These are phyloP conservation scores for Botrytis sinoallii DNA, from an alignment of 2,329 filamentous ascomycete species.

Conservation along the genomic window DNA sequence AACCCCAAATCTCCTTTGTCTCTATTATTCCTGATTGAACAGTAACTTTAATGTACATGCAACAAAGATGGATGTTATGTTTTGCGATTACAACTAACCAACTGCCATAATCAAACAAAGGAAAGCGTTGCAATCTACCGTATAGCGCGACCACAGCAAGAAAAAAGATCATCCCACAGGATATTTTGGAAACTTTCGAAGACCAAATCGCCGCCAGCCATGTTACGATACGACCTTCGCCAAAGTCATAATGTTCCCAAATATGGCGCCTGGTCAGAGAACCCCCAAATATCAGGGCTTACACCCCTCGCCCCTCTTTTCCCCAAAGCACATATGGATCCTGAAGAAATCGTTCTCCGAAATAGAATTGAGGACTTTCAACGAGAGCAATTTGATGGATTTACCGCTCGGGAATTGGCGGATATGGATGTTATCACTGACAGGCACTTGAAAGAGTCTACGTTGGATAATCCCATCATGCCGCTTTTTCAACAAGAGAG, in stretches of 20 bases:
- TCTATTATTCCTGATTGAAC: background rate
- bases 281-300: background rate
- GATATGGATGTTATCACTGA: constrained; percentile 26
- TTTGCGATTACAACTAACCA: background rate
- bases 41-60: background rate
- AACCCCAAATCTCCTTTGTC: background rate
- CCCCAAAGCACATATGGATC: background rate
- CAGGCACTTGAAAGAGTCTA: constrained; percentile 16
- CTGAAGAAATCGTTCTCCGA: background rate
- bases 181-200: background rate
- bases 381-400: constrained; percentile 15
- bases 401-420: constrained; percentile 24
- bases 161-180: background rate
- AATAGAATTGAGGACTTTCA: constrained; percentile 15
- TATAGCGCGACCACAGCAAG: background rate
- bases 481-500: constrained; percentile 18
- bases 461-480: constrained; percentile 21
- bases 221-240: background rate
- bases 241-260: background rate
- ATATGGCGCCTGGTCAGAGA: background rate
- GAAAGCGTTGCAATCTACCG: no score
- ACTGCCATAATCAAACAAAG: background rate
- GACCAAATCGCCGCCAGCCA: background rate
- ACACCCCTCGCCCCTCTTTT: constrained; percentile 10
- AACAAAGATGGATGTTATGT: background rate